Base-by-base conservation (phyloP, 2,329 filamentous ascomycete genomes). In the Talaromyces rugulosus region DNA sequence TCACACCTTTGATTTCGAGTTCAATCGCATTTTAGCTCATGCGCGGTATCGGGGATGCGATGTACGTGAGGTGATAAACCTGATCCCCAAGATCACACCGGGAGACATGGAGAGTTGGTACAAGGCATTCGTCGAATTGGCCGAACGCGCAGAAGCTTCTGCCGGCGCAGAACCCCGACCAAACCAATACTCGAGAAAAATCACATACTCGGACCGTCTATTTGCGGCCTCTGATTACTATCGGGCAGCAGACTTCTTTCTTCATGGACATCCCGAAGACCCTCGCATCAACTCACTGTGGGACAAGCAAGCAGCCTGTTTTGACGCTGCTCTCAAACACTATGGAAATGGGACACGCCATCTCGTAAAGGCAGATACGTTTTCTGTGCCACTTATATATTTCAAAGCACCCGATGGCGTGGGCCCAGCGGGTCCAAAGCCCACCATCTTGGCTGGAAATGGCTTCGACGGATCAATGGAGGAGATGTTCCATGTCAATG, bases 401-500 rank as follows among this genome's bases (percentile, higher is more conserved):
- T 75, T 63, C 73, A 77, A 28, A 63, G 69, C 23, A 44, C 68
- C 40, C 66, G 58, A n/a, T 65, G 80, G 0, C 74, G 78, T 0
- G 78, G 66, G 68, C 11, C 56, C 70, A 1, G 58, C 69, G 0
- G 59, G 65, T 31, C 40, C 57, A n/a, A 77, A 75, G 63, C 76
- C 77, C 0, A 54, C 78, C 23, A 61, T 80, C 3, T 31, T 81
- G 9, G 68, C 72, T 42, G 65, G 60, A 1, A 71, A 70, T 14
- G 79, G 80, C 0, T 68, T 58, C 2, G 79, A 82, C 62, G 57
- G 57, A 23, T 72, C 74, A 0, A 71, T 65, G 0, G 70, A 77
- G 51, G 79, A 81, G 60, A 80, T 81, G 61, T 50, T 81, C 0
- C 80, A 77, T 63, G 77, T 73, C 61, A 55, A 75, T 5, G 27